Conservation (phyloP, 345 rosid species). For the Cardamine occulta region DNA sequence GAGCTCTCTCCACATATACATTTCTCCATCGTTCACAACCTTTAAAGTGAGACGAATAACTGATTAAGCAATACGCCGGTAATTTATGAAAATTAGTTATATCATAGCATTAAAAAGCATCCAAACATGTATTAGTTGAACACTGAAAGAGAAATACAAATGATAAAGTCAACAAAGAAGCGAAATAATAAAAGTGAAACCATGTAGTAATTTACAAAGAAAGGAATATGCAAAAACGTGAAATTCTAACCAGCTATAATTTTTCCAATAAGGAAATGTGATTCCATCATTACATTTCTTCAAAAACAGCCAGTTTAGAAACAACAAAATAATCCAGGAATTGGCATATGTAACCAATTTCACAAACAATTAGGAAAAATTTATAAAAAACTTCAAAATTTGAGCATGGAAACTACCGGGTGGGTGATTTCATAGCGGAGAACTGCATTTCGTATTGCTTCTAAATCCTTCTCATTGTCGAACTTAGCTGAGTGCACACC, state of each 20-base stretch:
- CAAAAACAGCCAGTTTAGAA: too few relatives aligned
- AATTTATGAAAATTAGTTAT: conserved; percentile 17
- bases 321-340: too few relatives aligned
- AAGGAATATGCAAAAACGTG: too few relatives aligned
- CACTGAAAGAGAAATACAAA: conserved; percentile 1
- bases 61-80: not conserved
- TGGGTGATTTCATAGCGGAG: conserved; percentile 81
- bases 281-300: too few relatives aligned
- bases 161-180: not conserved
- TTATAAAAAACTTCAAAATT: not conserved
- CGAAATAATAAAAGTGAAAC: not conserved
- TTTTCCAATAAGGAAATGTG: too few relatives aligned
- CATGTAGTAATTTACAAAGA: not conserved
- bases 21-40: conserved; percentile 98
- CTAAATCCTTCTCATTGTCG: conserved; percentile 95
- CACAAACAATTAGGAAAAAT: not conserved
- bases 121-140: not conserved
- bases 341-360: not conserved
- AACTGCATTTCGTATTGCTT: conserved; percentile 91
- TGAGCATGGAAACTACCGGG: conserved; percentile 59
- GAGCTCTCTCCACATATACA: conserved; percentile 87
- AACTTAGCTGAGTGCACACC: conserved; percentile 99
- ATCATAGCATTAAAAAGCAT: not conserved
- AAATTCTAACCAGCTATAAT: too few relatives aligned
- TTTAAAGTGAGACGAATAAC: conserved; percentile 22